Evolutionary conservation across 2,329 filamentous ascomycete genomes (phyloP).

Genomic region (Trichophyton verrucosum): DNA sequence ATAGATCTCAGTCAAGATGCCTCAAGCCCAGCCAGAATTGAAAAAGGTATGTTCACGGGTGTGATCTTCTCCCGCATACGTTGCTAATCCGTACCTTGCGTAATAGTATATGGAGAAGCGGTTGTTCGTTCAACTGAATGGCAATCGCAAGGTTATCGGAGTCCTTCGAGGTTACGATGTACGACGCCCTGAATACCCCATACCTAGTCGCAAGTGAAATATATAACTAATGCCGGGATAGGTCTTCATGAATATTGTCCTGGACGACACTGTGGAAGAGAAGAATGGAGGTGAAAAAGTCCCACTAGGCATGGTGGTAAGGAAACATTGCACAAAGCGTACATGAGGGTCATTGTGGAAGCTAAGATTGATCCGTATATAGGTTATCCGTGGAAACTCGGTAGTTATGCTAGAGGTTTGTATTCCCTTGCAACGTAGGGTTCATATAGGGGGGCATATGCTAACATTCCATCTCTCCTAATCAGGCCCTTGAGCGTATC

Average conservation of each 20-base stretch:
- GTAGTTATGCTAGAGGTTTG: constrained; percentile 87
- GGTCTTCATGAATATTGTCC: constrained; percentile 97
- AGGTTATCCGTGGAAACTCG: constrained; percentile 95
- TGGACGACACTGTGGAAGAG: constrained; percentile 94
- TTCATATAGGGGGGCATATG: not conserved
- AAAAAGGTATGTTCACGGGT: constrained; percentile 61
- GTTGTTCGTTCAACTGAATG: constrained; percentile 94
- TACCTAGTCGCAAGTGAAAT: not conserved
- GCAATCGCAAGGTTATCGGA: constrained; percentile 92
- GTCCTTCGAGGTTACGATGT: constrained; percentile 94
- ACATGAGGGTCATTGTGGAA: not conserved
- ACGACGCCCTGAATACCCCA: constrained; percentile 24
- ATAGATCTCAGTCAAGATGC: constrained; percentile 51
- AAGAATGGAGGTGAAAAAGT: constrained; percentile 84
- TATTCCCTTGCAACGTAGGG: not conserved
- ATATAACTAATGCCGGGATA: constrained; percentile 28
- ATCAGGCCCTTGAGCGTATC: constrained; percentile 32
- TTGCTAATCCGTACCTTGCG: constrained; percentile 12
- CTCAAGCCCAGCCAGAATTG: constrained; percentile 95
- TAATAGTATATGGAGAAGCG: constrained; percentile 95
- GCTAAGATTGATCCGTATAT: not conserved
- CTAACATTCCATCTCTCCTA: not conserved
- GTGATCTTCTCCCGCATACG: constrained; percentile 4
- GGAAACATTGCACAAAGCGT: not conserved
- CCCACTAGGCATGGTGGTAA: constrained; percentile 80